phyloP scores from a whole-genome alignment of 768 basidiomycete species.

The Erythrobasidium yunnanense region DNA sequence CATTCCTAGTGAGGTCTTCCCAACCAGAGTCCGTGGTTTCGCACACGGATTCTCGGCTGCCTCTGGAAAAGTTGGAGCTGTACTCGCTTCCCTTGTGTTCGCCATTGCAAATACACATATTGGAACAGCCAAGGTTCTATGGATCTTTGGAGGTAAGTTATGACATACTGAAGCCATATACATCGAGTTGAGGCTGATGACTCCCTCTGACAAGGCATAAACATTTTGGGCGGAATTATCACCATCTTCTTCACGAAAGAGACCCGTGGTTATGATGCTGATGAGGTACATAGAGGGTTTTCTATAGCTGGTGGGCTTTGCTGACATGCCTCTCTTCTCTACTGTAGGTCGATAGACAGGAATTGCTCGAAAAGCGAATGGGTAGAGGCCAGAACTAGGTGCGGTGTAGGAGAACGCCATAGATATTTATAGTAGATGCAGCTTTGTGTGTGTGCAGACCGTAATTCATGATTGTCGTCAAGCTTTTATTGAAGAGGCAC shows the following conservation, averaged over 20 bases:
- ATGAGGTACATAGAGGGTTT: constrained; percentile 26
- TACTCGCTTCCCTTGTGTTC: constrained; percentile 23
- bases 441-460: too few relatives aligned
- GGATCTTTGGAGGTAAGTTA: background rate
- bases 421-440: too few relatives aligned
- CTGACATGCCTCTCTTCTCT: too few relatives aligned
- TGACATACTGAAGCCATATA: background rate
- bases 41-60: constrained; percentile 70
- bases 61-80: constrained; percentile 59
- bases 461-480: too few relatives aligned
- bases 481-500: too few relatives aligned
- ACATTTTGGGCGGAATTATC: constrained; percentile 24
- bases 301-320: too few relatives aligned
- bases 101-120: constrained; percentile 11
- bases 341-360: too few relatives aligned
- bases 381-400: too few relatives aligned
- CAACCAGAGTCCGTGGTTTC: constrained; percentile 59
- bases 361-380: too few relatives aligned
- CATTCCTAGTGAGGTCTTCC: constrained; percentile 69
- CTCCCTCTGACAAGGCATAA: background rate
- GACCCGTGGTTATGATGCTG: constrained; percentile 26
- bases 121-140: constrained; percentile 27
- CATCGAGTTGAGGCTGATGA: background rate
- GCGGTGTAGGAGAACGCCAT: too few relatives aligned
- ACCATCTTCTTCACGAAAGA: constrained; percentile 25